These are phyloP conservation scores for Athelia sp. DNA, from an alignment of 1,284 basidiomycete genomes.

Conservation along the genomic window DNA sequence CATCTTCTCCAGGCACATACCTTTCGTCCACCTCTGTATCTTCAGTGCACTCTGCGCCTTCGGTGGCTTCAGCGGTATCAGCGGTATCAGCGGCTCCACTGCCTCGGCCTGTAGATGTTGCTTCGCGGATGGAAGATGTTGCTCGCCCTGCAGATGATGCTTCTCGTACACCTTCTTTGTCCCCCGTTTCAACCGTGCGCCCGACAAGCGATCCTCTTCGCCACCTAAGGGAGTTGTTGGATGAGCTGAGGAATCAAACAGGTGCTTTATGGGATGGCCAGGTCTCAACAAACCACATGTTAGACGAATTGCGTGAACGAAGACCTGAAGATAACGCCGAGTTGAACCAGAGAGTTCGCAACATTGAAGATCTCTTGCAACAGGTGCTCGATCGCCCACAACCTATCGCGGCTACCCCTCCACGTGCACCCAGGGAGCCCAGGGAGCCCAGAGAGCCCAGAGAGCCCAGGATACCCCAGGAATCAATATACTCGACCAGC, in stretches of 20 bases:
- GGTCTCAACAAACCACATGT: conserved; percentile 42
- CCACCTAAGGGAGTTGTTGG: conserved; percentile 29
- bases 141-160: too few species aligned
- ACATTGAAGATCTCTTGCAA: conserved; percentile 1
- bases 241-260: conserved; percentile 46
- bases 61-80: too few species aligned
- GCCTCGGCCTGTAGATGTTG: too few species aligned
- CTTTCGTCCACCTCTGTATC: conserved; percentile 12
- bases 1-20: conserved; percentile 21
- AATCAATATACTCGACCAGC: conserved; percentile 2
- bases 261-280: conserved; percentile 55
- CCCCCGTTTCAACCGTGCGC: conserved; percentile 43
- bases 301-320: conserved; percentile 35
- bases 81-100: too few species aligned
- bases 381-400: neutral
- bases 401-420: too few species aligned
- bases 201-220: conserved; percentile 37
- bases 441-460: too few species aligned
- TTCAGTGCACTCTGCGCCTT: conserved; percentile 22
- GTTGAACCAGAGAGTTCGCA: neutral
- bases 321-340: conserved; percentile 2
- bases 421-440: too few species aligned
- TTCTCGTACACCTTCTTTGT: conserved; percentile 32
- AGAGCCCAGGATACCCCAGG: neutral
- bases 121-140: too few species aligned